Percentiles rank a stretch among this genome's conserved stretches.
Conservation (phyloP, 2,329 filamentous ascomycete species). For the Drechslerella coelobrocha region DNA sequence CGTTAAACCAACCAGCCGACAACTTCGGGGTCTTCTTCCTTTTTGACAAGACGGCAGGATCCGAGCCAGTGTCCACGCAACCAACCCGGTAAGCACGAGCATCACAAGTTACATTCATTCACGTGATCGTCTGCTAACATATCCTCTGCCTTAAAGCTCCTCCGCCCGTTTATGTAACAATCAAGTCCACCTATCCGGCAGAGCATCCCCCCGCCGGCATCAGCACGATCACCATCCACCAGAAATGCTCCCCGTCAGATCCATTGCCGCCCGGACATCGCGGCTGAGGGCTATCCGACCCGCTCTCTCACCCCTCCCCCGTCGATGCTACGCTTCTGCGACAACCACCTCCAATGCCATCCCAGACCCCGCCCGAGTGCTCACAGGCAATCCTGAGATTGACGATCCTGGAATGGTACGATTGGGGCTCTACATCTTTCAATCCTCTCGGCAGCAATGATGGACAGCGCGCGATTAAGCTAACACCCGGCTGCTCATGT, state of each 20-base stretch:
- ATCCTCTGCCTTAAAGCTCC: background rate
- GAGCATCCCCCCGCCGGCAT: background rate
- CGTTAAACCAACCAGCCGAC: background rate
- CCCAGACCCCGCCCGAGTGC: constrained; percentile 3
- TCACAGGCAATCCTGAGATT: constrained; percentile 38
- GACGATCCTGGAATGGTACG: constrained; percentile 48
- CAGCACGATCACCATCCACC: background rate
- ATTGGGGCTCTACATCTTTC: background rate
- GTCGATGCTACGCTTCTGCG: constrained; percentile 30
- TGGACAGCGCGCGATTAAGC: background rate
- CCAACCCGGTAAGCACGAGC: background rate
- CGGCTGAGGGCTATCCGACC: constrained; percentile 25
- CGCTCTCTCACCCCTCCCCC: constrained; percentile 18
- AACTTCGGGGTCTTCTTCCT: no score
- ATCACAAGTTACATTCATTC: background rate
- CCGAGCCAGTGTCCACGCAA: no score
- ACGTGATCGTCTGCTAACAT: background rate
- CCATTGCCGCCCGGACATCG: constrained; percentile 32
- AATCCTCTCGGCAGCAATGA: background rate
- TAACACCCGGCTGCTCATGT: constrained; percentile 3
- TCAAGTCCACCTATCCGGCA: background rate
- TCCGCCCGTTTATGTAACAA: constrained; percentile 7
- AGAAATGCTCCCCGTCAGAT: constrained; percentile 38
- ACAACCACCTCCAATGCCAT: constrained; percentile 3
- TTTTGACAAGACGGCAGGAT: no score